Evolutionary conservation across 2,329 filamentous ascomycete species (phyloP), one percentile per base, ranked within the genome.

Genomic region (Plectosphaerella cucumerina): DNA sequence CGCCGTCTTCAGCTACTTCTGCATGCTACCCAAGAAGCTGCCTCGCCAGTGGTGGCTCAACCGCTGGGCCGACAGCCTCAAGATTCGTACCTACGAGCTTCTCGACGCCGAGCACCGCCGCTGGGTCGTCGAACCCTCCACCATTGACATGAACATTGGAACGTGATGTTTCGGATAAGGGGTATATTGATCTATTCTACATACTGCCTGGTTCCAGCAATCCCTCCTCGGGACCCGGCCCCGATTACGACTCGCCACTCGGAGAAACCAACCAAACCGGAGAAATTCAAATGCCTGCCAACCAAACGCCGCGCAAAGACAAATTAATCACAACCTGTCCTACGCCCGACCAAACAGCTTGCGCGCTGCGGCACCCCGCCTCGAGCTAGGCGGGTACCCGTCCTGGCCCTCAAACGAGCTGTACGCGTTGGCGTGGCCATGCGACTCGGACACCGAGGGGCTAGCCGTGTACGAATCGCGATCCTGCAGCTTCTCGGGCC

Each of bases 11-110:
- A 62, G 62, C 6, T 63, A 65, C 48, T 70, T 65, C 42, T 65
- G 63, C 35, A 61, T 66, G 23, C 49, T 64, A 20, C 49, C 70
- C 3, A 57, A 67, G 22, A 65, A 64, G 46, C 52, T 63, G 6
- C 57, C 59, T 17, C 53, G 54, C 22, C 55, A 68, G 44, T 70
- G 68, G 68, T 72, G 67, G 66, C 59, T 70, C 35, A 60, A 69
- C 34, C 65, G 67, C 1, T 69, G 67, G 64, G 60, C 61, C 2
- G 52, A 51, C 6, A 62, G 69, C 50, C 54, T 71, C 6, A 60
- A 71, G 26, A 47, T 55, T 4, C 57, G 60, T 44, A 60, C 66
- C 6, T 70, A 61, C 44, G 56, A 56, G 33, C 44, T 65, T 34
- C 55, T 71, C 17, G 68, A 70, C 49, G 62, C 62, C 11, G 66